These are phyloP conservation scores for Calonectria henricotiae DNA, from an alignment of 2,329 filamentous ascomycete species.

Conservation along the genomic window DNA sequence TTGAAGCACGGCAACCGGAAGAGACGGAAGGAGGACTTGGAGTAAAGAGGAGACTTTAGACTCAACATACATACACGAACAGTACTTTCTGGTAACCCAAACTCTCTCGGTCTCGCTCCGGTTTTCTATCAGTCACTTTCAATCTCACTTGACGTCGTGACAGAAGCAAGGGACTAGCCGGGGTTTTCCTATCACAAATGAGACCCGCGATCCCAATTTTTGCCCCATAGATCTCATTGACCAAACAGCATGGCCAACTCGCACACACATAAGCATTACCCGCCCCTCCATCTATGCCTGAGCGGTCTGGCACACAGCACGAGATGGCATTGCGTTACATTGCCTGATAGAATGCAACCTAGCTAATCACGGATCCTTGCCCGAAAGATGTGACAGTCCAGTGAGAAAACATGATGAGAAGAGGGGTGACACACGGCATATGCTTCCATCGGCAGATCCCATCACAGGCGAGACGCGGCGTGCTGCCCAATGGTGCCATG, in stretches of 20 bases:
- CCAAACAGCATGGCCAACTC: slow-evolving; percentile 10
- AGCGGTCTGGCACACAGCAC: slow-evolving; percentile 15
- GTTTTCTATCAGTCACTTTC: slow-evolving; percentile 23
- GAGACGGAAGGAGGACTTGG: not conserved
- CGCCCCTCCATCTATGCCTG: slow-evolving; percentile 28
- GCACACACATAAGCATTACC: slow-evolving; percentile 22
- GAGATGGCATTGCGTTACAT: slow-evolving; percentile 16
- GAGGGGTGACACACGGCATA: slow-evolving; percentile 13
- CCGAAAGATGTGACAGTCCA: slow-evolving; percentile 10
- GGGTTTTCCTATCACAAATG: slow-evolving; percentile 11
- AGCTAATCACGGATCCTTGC: slow-evolving; percentile 23
- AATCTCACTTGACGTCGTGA: slow-evolving; percentile 8
- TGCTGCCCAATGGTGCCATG: slow-evolving; percentile 11
- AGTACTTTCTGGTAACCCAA: not conserved
- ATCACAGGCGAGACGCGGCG: not conserved
- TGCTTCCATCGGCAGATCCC: slow-evolving; percentile 18
- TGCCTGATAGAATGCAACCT: slow-evolving; percentile 8
- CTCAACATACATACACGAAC: slow-evolving; percentile 13
- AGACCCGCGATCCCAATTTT: slow-evolving; percentile 18
- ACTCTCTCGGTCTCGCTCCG: not conserved
- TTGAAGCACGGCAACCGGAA: slow-evolving; percentile 17
- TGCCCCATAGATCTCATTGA: slow-evolving; percentile 23
- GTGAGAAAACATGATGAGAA: slow-evolving; percentile 24
- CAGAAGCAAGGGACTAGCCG: not conserved
- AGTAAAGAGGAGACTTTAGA: not conserved